Evolutionary conservation across 2,329 filamentous ascomycete genomes (phyloP), one percentile per base, ranked within the genome.

Genomic region (Exophiala sp.): DNA sequence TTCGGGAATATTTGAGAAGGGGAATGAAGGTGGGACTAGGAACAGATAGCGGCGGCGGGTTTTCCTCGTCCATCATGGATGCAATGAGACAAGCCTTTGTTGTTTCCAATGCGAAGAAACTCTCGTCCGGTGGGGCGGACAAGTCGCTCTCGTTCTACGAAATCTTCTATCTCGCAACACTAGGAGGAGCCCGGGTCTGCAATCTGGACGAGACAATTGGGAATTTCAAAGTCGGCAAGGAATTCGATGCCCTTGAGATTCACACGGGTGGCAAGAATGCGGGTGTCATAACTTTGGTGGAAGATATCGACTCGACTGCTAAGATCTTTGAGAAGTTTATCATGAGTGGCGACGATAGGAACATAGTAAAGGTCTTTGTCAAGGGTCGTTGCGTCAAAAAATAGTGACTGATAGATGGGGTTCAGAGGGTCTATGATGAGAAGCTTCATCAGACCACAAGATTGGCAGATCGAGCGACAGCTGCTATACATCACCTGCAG

Each of bases 261-360:
- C 43, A 59, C 8, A 64, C 61, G 1, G 47, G 42, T 12, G 32
- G 49, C 8, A 47, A 55, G 4, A 44, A 47, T 52, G 68, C 68
- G 12, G 76, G 78, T 0, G 68, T 80, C 2, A 83, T 81, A 71
- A 76, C 81, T 0, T 75, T 78, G 11, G 63, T 79, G 1, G 78
- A 84, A 57, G 74, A 78, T 0, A 69, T 68, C 0, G 82, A 85
- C 47, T 68, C 68, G 0, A 40, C 69, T 1, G 64, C 67, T 43
- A 76, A 69, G 0, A 69, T 83, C 14, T 80, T 85, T 54, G 81
- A 85, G 51, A 86, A 85, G 70, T 86, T 83, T 55, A 61, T 86
- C 29, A 84, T 85, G 80, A 85, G 82, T 2, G 83, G 81, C 0
- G 83, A 86, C 63, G 83, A 86, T 63, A 71, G 83, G 3, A 85